These are phyloP conservation scores for Gynochthodes officinalis DNA, from an alignment of 257 asterid species.

Conservation along the genomic window DNA sequence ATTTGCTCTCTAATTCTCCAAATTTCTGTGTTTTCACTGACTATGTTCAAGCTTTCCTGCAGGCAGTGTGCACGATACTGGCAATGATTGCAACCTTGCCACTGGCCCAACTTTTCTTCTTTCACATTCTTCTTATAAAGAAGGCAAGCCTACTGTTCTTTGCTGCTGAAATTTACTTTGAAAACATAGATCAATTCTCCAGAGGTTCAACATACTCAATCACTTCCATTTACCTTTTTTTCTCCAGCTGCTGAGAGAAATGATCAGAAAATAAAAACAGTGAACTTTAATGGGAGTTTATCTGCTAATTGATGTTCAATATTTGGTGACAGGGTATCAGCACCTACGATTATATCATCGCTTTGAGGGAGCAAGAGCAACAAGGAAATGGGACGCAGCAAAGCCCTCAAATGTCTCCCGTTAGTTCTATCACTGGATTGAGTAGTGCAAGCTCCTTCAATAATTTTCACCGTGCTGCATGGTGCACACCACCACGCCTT, in stretches of 20 bases:
- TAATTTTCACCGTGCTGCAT: slow-evolving; percentile 83
- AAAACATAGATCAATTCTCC: neutral
- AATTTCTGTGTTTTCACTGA: slow-evolving; percentile 2
- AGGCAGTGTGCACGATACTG: slow-evolving; percentile 93
- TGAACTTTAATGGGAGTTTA: neutral
- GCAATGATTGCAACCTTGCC: slow-evolving; percentile 99
- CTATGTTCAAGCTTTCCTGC: slow-evolving; percentile 15
- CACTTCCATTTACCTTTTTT: neutral
- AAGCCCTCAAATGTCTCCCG: slow-evolving; percentile 94
- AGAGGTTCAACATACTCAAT: neutral
- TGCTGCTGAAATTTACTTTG: neutral
- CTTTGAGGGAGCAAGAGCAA: slow-evolving; percentile 94
- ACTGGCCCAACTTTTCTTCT: slow-evolving; percentile 93
- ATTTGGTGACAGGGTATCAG: slow-evolving; percentile 71
- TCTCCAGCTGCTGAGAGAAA: neutral
- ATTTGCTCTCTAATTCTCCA: neutral
- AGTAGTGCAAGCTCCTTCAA: slow-evolving; percentile 96
- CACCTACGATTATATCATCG: slow-evolving; percentile 96
- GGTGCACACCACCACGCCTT: slow-evolving; percentile 98
- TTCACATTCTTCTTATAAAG: slow-evolving; percentile 91
- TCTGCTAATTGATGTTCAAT: slow-evolving; percentile 11
- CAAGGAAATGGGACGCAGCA: slow-evolving; percentile 72
- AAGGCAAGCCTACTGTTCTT: slow-evolving; percentile 44
- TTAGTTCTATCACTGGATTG: slow-evolving; percentile 81
- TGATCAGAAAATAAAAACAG: too few relatives aligned